Evolutionary conservation across 2,329 filamentous ascomycete species (phyloP), one percentile per base, ranked within the genome.

Genomic region (Trichoderma sp.): DNA sequence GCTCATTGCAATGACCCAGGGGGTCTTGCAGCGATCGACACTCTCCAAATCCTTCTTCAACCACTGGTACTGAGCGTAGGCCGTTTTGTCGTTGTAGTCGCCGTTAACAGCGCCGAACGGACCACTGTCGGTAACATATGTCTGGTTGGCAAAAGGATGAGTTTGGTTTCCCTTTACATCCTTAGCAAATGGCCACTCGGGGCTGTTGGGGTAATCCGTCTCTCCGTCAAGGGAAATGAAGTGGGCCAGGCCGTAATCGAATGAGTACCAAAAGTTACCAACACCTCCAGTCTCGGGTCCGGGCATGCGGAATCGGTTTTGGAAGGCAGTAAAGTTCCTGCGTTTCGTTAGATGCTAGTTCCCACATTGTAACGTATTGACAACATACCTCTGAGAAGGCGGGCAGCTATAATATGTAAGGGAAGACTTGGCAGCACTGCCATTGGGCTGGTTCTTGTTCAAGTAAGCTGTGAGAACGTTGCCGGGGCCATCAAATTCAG

Each of bases 1-100:
- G 65, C 65, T 68, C 65, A 68, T 68, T 4, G 65, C 65, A 58
- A 68, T 68, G 8, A 68, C 34, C 65, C 65, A 68, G 12, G 65
- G 65, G 8, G 53, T 59, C 26, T 68, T 68, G 53, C 65, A 68
- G 65, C 65, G 65, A 36, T 68, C 53, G 6, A 68, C 26, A n/a
- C 65, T 59, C 12, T 58, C 65, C 23, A 68, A 13, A 53, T 68
- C 65, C 26, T 68, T 59, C 65, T 58, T 59, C 34, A 68, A 12
- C 65, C 65, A 68, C n/a, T 59, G 34, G 17, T 59, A 68, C 36
- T 68, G 65, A 15, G 17, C 65, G 32, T 68, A 68, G 12, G 65
- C 65, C n/a, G n/a, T 47, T 6, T 58, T 58, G 28, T 68, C 65
- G n/a, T 68, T 59, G 34, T 68, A 68, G 32, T 39, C 39, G 3